Conservation (phyloP, 306 rosid genomes). For the Amphicarpaea edgeworthii region DNA sequence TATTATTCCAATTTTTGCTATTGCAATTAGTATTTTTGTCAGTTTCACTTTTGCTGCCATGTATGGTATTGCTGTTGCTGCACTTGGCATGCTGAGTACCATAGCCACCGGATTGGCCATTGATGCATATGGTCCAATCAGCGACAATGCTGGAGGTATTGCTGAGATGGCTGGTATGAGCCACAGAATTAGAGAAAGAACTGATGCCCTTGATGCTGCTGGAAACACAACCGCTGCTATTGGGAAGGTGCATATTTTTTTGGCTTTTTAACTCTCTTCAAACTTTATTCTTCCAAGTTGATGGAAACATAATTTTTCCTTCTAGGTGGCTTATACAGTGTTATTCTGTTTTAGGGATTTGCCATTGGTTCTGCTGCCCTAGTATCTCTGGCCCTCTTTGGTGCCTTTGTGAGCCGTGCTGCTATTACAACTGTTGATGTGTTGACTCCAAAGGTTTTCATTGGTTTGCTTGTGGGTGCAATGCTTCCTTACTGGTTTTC, state of each 20-base stretch:
- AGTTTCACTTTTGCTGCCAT: conserved; percentile 97
- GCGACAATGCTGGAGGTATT: conserved; percentile 99
- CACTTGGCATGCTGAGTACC: conserved; percentile 98
- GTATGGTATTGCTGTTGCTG: conserved; percentile 98
- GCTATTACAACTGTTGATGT: conserved; percentile 75
- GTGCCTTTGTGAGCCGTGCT: conserved; percentile 97
- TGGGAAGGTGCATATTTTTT: conserved; percentile 73
- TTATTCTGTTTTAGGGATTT: conserved; percentile 67
- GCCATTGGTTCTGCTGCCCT: conserved; percentile 98
- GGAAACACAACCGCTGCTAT: conserved; percentile 99
- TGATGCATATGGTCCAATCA: conserved; percentile 97
- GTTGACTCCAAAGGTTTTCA: conserved; percentile 90
- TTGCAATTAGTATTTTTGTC: conserved; percentile 84
- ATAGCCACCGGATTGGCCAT: conserved; percentile 97
- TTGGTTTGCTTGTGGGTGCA: conserved; percentile 88
- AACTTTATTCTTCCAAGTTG: neutral
- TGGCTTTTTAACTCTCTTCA: neutral
- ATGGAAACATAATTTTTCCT: neutral
- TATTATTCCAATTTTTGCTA: conserved; percentile 95
- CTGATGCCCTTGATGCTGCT: conserved; percentile 98
- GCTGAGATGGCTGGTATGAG: conserved; percentile 99
- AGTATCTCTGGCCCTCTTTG: conserved; percentile 96
- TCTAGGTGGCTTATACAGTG: conserved; percentile 24
- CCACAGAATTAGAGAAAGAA: conserved; percentile 91
- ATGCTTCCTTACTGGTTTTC: conserved; percentile 99